phyloP scores from a whole-genome alignment of 768 basidiomycete genomes.

The Amanita fuliginea region DNA sequence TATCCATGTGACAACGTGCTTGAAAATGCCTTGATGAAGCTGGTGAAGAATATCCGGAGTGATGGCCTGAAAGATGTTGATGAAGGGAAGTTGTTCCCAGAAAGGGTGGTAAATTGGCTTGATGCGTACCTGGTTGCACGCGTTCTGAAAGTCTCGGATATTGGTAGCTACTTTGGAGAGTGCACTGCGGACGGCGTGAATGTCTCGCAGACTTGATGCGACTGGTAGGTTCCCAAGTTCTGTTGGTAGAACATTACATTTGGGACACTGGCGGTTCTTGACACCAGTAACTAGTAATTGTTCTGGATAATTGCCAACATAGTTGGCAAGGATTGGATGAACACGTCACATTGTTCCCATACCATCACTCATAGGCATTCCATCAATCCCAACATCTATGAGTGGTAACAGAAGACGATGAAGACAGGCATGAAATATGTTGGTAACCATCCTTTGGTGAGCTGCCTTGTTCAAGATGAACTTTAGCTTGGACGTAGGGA shows the following conservation, averaged over 20 bases:
- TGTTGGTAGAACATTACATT: neutral
- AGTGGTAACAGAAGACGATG: neutral
- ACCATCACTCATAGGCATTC: neutral
- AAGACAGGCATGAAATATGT: neutral
- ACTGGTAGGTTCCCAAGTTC: neutral
- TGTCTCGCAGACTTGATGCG: too few species aligned
- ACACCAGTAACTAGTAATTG: neutral
- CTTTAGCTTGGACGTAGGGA: too few species aligned
- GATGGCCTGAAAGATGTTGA: too few species aligned
- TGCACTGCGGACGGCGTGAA: neutral
- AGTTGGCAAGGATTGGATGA: conserved; percentile 1
- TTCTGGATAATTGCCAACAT: conserved; percentile 2
- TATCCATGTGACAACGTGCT: conserved; percentile 27
- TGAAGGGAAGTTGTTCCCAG: conserved; percentile 29
- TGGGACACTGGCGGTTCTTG: too few species aligned
- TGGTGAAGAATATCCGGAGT: too few species aligned
- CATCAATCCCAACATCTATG: neutral
- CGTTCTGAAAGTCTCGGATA: neutral
- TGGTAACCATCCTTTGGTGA: too few species aligned
- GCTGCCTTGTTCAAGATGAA: too few species aligned
- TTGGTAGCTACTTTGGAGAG: neutral
- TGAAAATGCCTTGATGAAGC: too few species aligned
- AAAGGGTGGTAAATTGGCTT: conserved; percentile 23
- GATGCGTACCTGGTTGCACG: conserved; percentile 13
- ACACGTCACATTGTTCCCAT: neutral